Evolutionary conservation across 768 basidiomycete genomes (phyloP).

Genomic region (Amanita subjunquillea): DNA sequence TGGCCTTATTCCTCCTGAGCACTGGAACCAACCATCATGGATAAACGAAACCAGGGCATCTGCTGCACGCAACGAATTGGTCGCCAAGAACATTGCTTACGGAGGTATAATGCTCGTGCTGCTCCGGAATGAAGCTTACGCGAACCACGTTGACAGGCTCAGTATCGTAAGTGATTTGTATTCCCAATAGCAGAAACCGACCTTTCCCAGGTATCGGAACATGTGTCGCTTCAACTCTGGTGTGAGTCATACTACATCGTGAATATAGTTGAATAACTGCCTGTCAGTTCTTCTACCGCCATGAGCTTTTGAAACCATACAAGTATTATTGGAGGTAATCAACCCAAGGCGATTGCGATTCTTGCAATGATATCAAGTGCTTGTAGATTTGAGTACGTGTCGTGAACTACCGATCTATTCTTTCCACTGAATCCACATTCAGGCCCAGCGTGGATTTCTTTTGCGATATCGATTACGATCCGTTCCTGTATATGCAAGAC

Average conservation of each 20-base stretch:
- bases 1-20: slow-evolving; percentile 62
- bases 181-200: neutral
- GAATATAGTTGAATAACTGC: neutral
- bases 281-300: slow-evolving; percentile 77
- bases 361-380: neutral
- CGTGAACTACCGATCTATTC: neutral
- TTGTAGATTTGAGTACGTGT: slow-evolving; percentile 34
- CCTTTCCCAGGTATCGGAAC: slow-evolving; percentile 61
- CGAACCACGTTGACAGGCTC: slow-evolving; percentile 39
- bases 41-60: slow-evolving; percentile 69
- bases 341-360: neutral
- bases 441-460: slow-evolving; percentile 84
- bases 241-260: slow-evolving; percentile 29
- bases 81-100: slow-evolving; percentile 54
- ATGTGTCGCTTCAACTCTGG: slow-evolving; percentile 98
- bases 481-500: slow-evolving; percentile 83
- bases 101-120: slow-evolving; percentile 34
- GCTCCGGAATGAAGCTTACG: neutral
- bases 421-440: slow-evolving; percentile 2
- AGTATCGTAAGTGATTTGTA: slow-evolving; percentile 45
- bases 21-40: slow-evolving; percentile 78
- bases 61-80: slow-evolving; percentile 58
- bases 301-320: slow-evolving; percentile 69
- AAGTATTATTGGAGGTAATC: slow-evolving; percentile 76
- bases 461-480: slow-evolving; percentile 82